phyloP scores from a whole-genome alignment of 163 green algal genomes.

The Scenedesmus sp. region DNA sequence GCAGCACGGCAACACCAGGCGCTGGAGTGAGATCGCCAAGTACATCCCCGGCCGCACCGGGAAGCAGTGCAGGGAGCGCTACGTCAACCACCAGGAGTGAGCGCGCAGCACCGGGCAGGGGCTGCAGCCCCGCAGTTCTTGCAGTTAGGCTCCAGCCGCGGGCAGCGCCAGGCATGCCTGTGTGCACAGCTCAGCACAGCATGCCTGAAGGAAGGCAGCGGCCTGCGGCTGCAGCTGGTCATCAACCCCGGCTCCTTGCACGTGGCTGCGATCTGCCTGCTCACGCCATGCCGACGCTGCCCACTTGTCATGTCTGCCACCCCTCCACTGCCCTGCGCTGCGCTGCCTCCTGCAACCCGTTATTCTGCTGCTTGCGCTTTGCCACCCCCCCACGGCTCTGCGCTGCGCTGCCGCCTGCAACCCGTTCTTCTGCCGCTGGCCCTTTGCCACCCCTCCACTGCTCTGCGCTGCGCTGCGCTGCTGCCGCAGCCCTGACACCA shows the following conservation, averaged over 20 bases:
- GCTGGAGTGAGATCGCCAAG: slow-evolving; percentile 50
- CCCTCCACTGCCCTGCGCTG: no score
- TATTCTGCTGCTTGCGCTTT: neutral
- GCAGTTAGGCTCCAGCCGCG: no score
- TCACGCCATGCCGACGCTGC: no score
- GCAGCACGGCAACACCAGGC: slow-evolving; percentile 35
- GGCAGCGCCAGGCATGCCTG: neutral
- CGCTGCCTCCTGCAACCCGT: no score
- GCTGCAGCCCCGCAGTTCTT: no score
- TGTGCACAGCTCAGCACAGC: neutral
- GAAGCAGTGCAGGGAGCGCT: slow-evolving; percentile 60
- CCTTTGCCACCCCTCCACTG: no score
- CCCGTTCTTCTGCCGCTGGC: neutral
- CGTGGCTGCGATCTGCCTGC: no score
- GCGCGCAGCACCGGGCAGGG: neutral
- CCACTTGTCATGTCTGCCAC: no score
- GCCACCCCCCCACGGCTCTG: no score
- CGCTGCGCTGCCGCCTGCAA: neutral
- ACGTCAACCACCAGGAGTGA: slow-evolving; percentile 52
- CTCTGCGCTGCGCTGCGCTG: neutral
- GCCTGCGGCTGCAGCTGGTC: no score
- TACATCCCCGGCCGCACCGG: slow-evolving; percentile 50
- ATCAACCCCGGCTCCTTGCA: no score
- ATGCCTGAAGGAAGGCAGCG: no score
- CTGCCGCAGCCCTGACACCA: slow-evolving; percentile 37